These are phyloP conservation scores for Agaricales sp. DNA, from an alignment of 1,284 basidiomycete genomes.

Conservation along the genomic window DNA sequence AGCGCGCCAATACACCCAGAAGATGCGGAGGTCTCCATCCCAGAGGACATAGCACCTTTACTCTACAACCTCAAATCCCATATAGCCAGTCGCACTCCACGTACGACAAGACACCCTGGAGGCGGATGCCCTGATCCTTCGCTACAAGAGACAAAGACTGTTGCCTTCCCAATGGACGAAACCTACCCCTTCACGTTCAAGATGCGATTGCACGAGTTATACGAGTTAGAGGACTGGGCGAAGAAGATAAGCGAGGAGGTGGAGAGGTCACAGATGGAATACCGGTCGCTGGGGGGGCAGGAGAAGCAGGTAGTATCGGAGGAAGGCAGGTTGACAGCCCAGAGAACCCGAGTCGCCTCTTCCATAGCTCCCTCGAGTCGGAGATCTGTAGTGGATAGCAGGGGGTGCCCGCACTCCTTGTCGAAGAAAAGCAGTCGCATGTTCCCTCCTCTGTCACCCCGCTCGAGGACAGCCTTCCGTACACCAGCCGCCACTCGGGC, in stretches of 20 bases:
- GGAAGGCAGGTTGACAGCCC: not conserved
- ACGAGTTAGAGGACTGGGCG: slow-evolving; percentile 49
- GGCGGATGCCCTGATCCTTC: not conserved
- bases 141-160: slow-evolving; percentile 8
- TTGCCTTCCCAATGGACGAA: slow-evolving; percentile 14
- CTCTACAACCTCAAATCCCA: slow-evolving; percentile 31
- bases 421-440: not conserved
- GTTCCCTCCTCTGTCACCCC: not conserved
- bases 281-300: slow-evolving; percentile 30
- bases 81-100: slow-evolving; percentile 21
- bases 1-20: slow-evolving; percentile 19
- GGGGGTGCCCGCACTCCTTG: not conserved
- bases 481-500: not conserved
- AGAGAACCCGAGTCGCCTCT: not conserved
- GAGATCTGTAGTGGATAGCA: not conserved
- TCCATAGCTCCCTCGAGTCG: slow-evolving; percentile 6
- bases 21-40: slow-evolving; percentile 21
- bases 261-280: slow-evolving; percentile 40
- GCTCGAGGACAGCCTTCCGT: not conserved
- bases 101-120: slow-evolving; percentile 10
- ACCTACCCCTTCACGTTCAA: slow-evolving; percentile 52
- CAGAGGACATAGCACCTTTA: slow-evolving; percentile 34
- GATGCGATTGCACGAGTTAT: slow-evolving; percentile 53
- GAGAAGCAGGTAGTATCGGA: slow-evolving; percentile 8
- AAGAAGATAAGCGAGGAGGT: slow-evolving; percentile 45